These are phyloP conservation scores for Candida nonsorbophila DNA, from an alignment of 805 yeast species.

Conservation along the genomic window DNA sequence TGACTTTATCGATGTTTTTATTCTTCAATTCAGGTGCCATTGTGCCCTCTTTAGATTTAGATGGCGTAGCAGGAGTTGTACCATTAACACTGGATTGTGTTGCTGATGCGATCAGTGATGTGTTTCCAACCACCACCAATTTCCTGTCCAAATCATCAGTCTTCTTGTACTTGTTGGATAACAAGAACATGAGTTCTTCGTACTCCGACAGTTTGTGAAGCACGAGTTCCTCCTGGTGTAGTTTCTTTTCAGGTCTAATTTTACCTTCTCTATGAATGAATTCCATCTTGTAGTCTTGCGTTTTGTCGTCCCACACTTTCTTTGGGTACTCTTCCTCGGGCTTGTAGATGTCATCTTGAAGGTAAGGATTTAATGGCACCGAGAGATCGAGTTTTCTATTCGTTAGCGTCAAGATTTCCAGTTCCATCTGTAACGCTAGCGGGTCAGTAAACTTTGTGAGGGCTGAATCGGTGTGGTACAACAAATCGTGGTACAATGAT, in stretches of 20 bases:
- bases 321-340: conserved; percentile 48
- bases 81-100: conserved; percentile 7
- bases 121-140: conserved; percentile 33
- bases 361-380: conserved; percentile 68
- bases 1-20: conserved; percentile 5
- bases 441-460: conserved; percentile 74
- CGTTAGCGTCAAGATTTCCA: conserved; percentile 78
- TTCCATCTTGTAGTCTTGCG: conserved; percentile 22
- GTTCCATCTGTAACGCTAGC: conserved; percentile 75
- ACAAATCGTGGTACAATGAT: conserved; percentile 78
- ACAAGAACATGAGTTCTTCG: conserved; percentile 76
- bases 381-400: conserved; percentile 71
- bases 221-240: conserved; percentile 38
- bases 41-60: conserved; percentile 7
- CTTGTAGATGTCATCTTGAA: conserved; percentile 37
- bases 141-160: conserved; percentile 35
- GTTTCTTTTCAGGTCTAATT: conserved; percentile 25
- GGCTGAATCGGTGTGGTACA: conserved; percentile 74
- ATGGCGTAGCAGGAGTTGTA: conserved; percentile 13
- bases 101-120: conserved; percentile 16
- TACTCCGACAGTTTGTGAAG: conserved; percentile 72
- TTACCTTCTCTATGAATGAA: conserved; percentile 28
- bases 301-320: conserved; percentile 35
- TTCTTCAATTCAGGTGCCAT: conserved; percentile 5
- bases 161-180: conserved; percentile 34